phyloP scores from a whole-genome alignment of 2,329 filamentous ascomycete genomes.

The Amesomyces nigricolor region DNA sequence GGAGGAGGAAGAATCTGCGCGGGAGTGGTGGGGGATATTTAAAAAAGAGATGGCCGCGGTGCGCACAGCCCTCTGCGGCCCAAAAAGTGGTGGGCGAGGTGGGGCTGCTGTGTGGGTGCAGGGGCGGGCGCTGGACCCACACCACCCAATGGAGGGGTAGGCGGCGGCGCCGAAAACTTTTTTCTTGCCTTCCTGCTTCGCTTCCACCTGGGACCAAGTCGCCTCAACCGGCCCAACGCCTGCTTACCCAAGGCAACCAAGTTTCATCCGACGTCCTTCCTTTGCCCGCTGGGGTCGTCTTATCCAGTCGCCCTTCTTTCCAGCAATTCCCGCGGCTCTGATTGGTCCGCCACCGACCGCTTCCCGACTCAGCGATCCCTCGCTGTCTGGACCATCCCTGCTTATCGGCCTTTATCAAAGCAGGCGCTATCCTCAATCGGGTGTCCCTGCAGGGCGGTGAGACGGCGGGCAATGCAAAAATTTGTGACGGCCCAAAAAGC shows the following conservation, averaged over 20 bases:
- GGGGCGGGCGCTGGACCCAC: constrained; percentile 10
- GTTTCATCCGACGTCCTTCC: not conserved
- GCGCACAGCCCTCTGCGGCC: constrained; percentile 19
- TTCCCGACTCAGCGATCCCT: constrained; percentile 21
- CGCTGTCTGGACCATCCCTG: constrained; percentile 20
- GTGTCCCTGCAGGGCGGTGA: too few species aligned
- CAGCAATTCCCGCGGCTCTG: constrained; percentile 9
- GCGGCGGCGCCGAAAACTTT: constrained; percentile 22
- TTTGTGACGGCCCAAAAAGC: too few species aligned
- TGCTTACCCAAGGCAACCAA: not conserved
- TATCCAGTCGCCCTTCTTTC: too few species aligned
- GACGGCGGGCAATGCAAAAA: too few species aligned
- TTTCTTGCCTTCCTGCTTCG: constrained; percentile 10
- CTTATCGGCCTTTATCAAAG: constrained; percentile 29
- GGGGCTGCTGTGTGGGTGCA: not conserved
- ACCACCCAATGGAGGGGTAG: constrained; percentile 21
- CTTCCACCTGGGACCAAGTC: not conserved
- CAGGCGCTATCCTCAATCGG: too few species aligned
- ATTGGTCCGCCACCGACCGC: constrained; percentile 23
- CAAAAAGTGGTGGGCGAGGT: constrained; percentile 9
- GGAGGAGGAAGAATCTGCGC: constrained; percentile 16
- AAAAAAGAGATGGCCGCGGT: constrained; percentile 21
- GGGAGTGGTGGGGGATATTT: constrained; percentile 31
- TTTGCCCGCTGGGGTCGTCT: constrained; percentile 18
- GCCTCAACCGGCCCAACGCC: not conserved